Conservation (phyloP, 108 stramenopile genomes). For the Nannochloropsis salina region DNA sequence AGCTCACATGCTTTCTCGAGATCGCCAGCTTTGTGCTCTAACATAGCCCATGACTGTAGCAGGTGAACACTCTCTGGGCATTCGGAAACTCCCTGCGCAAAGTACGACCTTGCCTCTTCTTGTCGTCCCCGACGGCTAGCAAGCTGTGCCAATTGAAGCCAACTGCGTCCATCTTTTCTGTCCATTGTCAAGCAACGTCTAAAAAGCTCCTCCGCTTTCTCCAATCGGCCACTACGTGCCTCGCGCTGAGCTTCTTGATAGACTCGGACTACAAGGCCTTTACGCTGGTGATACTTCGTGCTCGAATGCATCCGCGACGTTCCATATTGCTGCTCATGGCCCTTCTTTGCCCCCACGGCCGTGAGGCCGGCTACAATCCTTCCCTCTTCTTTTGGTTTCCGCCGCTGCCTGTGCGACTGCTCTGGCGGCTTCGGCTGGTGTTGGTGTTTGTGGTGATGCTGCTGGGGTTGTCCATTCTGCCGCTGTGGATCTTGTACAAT, state of each 20-base stretch:
- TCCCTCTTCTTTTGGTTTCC: neutral
- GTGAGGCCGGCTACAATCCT: neutral
- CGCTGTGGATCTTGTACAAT: too few relatives aligned
- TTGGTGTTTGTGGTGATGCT: neutral
- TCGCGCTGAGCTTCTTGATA: neutral
- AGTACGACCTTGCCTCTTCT: neutral
- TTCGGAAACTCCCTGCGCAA: neutral
- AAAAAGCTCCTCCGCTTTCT: neutral
- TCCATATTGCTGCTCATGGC: neutral
- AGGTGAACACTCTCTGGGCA: neutral
- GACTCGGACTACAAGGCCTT: neutral
- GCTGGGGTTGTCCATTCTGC: neutral
- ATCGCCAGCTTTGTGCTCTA: neutral
- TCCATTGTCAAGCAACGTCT: neutral
- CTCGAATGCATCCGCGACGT: neutral
- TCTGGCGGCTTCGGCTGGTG: neutral
- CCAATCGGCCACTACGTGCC: neutral
- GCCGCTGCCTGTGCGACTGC: neutral
- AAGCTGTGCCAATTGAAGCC: neutral
- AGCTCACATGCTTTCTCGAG: neutral
- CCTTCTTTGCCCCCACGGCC: neutral
- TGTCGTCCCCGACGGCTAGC: neutral
- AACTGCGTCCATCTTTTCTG: neutral
- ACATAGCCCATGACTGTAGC: neutral
- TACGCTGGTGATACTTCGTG: neutral